A percentile compares a stretch with the other conserved stretches of the same genome.
Evolutionary conservation across 2,329 filamentous ascomycete species (phyloP).

Genomic region (Ophiostoma fasciatum): DNA sequence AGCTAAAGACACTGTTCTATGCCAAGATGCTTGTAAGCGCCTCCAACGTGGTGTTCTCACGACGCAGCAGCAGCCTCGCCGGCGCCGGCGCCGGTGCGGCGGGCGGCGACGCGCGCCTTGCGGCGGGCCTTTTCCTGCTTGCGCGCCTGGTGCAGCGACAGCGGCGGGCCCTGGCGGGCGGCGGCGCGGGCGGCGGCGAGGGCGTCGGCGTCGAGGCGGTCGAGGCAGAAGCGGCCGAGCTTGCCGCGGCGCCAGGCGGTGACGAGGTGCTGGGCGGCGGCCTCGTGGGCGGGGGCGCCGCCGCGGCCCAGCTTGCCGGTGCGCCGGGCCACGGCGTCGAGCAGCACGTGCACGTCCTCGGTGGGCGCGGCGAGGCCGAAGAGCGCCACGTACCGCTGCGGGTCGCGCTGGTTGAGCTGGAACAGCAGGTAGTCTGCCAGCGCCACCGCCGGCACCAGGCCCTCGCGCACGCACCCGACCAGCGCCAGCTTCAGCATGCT

Average conservation of each 20-base stretch:
- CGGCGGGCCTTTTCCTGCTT: constrained; percentile 48
- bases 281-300: constrained; percentile 53
- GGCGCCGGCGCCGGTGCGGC: constrained; percentile 10
- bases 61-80: not conserved
- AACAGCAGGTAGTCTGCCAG: constrained; percentile 85
- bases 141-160: constrained; percentile 54
- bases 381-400: constrained; percentile 37
- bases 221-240: constrained; percentile 64
- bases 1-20: too few species aligned
- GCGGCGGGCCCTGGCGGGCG: constrained; percentile 26
- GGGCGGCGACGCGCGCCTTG: constrained; percentile 22
- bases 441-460: constrained; percentile 60
- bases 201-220: constrained; percentile 51
- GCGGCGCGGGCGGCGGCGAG: constrained; percentile 34
- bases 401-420: constrained; percentile 57
- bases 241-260: constrained; percentile 67
- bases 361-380: constrained; percentile 51
- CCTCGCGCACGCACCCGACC: constrained; percentile 81
- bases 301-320: constrained; percentile 66
- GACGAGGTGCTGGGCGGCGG: constrained; percentile 65
- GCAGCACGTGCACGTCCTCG: constrained; percentile 64
- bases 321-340: constrained; percentile 54
- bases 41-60: too few species aligned
- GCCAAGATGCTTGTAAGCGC: too few species aligned
- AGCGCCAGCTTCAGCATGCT: constrained; percentile 92